phyloP scores from a whole-genome alignment of 306 rosid species.

The Acacia acuminata region DNA sequence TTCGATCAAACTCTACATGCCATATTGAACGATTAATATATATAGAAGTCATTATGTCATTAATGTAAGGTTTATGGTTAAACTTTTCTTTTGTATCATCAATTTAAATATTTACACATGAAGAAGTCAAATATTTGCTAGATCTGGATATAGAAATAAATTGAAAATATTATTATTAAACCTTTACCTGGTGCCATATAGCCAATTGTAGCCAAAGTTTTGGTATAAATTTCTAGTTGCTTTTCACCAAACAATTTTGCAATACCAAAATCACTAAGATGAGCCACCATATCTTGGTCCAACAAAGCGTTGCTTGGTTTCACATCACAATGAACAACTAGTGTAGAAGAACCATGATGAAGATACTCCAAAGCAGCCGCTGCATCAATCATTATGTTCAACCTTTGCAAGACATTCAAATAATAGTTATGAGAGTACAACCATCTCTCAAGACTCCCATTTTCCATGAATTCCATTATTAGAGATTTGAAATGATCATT shows the following conservation, averaged over 20 bases:
- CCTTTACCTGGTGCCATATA: neutral
- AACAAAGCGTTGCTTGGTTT: neutral
- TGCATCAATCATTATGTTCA: neutral
- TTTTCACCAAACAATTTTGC: conserved; percentile 15
- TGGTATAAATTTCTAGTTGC: neutral
- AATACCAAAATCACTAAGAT: neutral
- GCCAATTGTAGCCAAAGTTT: neutral
- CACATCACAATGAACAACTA: neutral
- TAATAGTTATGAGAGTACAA: neutral
- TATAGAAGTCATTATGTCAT: neutral
- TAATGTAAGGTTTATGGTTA: no score
- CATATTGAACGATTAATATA: neutral
- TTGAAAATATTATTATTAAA: neutral
- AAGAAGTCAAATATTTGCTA: no score
- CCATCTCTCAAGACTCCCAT: neutral
- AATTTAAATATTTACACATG: no score
- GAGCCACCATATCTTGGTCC: neutral
- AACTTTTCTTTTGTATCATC: no score
- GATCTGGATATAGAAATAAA: no score
- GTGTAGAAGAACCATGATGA: neutral
- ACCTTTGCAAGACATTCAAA: neutral
- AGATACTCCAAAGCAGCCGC: neutral
- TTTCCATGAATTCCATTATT: neutral
- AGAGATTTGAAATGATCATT: no score
- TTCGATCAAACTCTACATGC: neutral